Evolutionary conservation across 495 filamentous ascomycete species (phyloP).

Genomic region (Friedmanniomyces simplex): DNA sequence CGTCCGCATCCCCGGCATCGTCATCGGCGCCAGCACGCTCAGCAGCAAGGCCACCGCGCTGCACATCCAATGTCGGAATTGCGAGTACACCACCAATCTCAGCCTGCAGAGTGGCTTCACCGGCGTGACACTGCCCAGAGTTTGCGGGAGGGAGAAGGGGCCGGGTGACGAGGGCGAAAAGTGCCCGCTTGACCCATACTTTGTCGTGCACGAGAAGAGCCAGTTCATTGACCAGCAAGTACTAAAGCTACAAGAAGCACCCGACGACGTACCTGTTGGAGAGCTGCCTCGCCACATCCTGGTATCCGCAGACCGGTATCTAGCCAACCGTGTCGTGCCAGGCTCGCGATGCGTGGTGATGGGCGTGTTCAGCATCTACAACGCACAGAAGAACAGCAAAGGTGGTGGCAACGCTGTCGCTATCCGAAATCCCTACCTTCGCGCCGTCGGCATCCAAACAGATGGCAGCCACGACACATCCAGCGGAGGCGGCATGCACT

Average conservation of each 20-base stretch:
- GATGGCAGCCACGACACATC: constrained; percentile 86
- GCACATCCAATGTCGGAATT: constrained; percentile 81
- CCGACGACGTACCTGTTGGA: constrained; percentile 95
- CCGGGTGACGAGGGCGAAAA: constrained; percentile 51
- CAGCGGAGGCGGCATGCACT: constrained; percentile 56
- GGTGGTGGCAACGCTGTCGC: constrained; percentile 61
- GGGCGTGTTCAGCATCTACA: constrained; percentile 97
- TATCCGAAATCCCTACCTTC: constrained; percentile 92
- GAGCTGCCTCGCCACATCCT: constrained; percentile 92
- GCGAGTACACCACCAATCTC: constrained; percentile 61
- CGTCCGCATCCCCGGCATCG: constrained; percentile 91
- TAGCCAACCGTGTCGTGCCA: constrained; percentile 92
- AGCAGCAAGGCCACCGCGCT: constrained; percentile 88
- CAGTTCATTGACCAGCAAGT: constrained; percentile 97
- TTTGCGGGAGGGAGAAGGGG: constrained; percentile 53
- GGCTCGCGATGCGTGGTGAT: constrained; percentile 90
- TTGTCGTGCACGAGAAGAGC: constrained; percentile 87
- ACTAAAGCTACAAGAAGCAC: constrained; percentile 95
- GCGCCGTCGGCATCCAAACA: constrained; percentile 82
- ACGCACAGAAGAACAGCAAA: constrained; percentile 70
- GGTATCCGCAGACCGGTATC: constrained; percentile 87
- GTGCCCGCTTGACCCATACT: constrained; percentile 92
- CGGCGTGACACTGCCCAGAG: constrained; percentile 70
- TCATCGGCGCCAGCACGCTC: constrained; percentile 93
- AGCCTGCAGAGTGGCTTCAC: constrained; percentile 73